These are phyloP conservation scores for Debaryomyces maramus DNA, from an alignment of 805 yeast species.

Conservation along the genomic window DNA sequence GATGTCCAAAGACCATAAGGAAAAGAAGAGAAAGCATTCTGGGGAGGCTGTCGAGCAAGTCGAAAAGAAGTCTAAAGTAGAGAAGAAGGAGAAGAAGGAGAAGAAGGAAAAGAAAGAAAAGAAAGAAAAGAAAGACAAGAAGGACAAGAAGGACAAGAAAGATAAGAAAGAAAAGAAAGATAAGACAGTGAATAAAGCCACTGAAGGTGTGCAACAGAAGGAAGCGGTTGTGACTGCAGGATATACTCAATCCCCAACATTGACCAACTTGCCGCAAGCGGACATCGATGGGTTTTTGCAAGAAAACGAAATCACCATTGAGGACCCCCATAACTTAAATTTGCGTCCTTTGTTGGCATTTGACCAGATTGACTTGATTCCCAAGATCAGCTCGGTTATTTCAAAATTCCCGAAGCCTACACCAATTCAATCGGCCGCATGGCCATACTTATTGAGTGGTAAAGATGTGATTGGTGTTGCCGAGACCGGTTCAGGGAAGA, in stretches of 20 bases:
- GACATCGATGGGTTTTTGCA: slow-evolving; percentile 63
- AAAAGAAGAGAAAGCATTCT: slow-evolving; percentile 20
- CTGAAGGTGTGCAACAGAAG: slow-evolving; percentile 27
- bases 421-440: slow-evolving; percentile 90
- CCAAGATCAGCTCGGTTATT: slow-evolving; percentile 59
- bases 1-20: slow-evolving; percentile 18
- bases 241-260: slow-evolving; percentile 41
- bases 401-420: slow-evolving; percentile 85
- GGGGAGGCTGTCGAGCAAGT: slow-evolving; percentile 21
- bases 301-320: slow-evolving; percentile 76
- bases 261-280: slow-evolving; percentile 45
- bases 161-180: slow-evolving; percentile 22
- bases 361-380: slow-evolving; percentile 52
- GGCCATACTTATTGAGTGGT: slow-evolving; percentile 83
- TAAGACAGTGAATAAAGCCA: slow-evolving; percentile 20
- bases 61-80: slow-evolving; percentile 42
- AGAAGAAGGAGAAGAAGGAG: slow-evolving; percentile 30
- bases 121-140: slow-evolving; percentile 29
- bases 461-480: slow-evolving; percentile 96
- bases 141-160: slow-evolving; percentile 21
- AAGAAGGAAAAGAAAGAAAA: slow-evolving; percentile 28
- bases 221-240: slow-evolving; percentile 7
- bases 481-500: slow-evolving; percentile 97
- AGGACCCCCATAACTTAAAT: slow-evolving; percentile 56
- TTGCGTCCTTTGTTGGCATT: slow-evolving; percentile 73